Conservation (phyloP, 495 filamentous ascomycete species). For the Aspergillus carlsbadensis region DNA sequence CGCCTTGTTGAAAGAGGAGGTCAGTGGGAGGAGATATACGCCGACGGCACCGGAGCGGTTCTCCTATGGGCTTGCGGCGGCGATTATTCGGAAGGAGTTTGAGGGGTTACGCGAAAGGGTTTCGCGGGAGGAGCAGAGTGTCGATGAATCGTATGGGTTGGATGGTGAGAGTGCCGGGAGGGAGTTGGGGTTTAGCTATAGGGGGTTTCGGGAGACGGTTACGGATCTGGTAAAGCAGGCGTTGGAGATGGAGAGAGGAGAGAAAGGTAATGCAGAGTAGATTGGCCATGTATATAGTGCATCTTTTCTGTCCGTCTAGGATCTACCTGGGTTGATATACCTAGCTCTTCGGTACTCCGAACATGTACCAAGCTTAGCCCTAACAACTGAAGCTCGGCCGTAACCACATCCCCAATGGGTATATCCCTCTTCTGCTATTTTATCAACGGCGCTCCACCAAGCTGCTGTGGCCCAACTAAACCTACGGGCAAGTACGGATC, state of each 20-base stretch:
- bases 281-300: neutral
- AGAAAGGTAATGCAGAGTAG: neutral
- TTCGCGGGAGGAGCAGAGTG: constrained; percentile 27
- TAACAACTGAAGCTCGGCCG: too few relatives aligned
- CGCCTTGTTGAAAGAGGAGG: constrained; percentile 31
- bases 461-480: too few relatives aligned
- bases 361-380: too few relatives aligned
- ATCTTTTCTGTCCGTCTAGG: too few relatives aligned
- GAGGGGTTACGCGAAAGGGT: constrained; percentile 25
- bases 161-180: constrained; percentile 41
- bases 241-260: neutral
- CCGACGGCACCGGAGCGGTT: constrained; percentile 35
- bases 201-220: constrained; percentile 40
- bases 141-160: constrained; percentile 25
- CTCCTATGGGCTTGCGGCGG: constrained; percentile 37
- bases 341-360: too few relatives aligned
- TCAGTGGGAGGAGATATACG: constrained; percentile 36
- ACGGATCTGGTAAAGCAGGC: constrained; percentile 4
- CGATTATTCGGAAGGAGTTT: constrained; percentile 36
- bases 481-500: too few relatives aligned
- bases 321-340: too few relatives aligned
- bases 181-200: constrained; percentile 41
- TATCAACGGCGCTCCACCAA: too few relatives aligned
- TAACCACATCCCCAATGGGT: too few relatives aligned
- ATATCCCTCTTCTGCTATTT: too few relatives aligned